Evolutionary conservation across 805 yeast species (phyloP).

Genomic region (Saccharomycopsis javanensis): DNA sequence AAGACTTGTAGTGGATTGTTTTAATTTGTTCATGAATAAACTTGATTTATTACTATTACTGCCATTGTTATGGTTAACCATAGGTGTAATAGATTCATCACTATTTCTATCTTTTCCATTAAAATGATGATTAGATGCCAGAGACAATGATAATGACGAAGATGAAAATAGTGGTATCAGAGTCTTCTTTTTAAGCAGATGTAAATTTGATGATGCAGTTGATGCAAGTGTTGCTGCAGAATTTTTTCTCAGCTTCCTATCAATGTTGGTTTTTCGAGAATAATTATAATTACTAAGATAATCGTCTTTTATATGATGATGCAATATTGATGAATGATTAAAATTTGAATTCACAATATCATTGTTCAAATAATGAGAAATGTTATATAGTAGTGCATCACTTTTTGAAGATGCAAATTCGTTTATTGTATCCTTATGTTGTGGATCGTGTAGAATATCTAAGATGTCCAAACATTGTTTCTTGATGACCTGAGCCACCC

Average conservation of each 20-base stretch:
- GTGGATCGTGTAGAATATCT: constrained; percentile 8
- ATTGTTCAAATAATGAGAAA: constrained; percentile 9
- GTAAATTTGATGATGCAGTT: neutral
- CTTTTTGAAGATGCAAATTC: neutral
- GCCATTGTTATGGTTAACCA: neutral
- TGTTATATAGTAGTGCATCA: neutral
- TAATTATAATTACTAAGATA: neutral
- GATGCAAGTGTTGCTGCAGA: neutral
- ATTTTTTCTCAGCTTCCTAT: neutral
- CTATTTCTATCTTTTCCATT: neutral
- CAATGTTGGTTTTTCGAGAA: neutral
- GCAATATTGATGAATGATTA: constrained; percentile 10
- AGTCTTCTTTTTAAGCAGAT: neutral
- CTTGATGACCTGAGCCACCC: constrained; percentile 10
- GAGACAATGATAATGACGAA: neutral
- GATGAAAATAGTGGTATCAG: neutral
- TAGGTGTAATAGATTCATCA: neutral
- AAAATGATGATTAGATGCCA: neutral
- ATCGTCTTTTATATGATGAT: neutral
- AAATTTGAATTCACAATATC: constrained; percentile 15
- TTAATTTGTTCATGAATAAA: neutral
- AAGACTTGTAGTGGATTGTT: neutral
- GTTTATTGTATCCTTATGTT: neutral
- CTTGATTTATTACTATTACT: neutral
- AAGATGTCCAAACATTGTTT: constrained; percentile 14